Base-by-base conservation (phyloP, 257 asterid genomes). In the Voacanga thouarsii region DNA sequence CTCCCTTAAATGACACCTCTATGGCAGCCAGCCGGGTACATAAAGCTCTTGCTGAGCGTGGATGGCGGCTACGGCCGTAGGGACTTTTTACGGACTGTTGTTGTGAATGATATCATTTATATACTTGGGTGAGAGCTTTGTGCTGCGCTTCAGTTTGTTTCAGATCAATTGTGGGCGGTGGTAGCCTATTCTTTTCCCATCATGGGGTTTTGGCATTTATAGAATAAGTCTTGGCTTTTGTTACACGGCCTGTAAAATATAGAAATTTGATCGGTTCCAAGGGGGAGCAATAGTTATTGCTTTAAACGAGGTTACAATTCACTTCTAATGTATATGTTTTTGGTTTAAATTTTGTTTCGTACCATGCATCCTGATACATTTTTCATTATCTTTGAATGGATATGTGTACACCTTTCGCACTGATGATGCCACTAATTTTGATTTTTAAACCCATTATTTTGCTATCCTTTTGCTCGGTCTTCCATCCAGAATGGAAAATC, bases 1-100 rank as follows among this genome's bases (percentile, higher is more conserved):
- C 98, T 80, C 99, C 99, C 33, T 77, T 96, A n/a, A 92, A 87
- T 49, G 99, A 96, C 77, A 89, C 95, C 44, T 87, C 92, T 64
- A 94, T 87, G 75, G 99, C 97, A 64, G 98, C 97, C 57, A 89
- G 59, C 51, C 91, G 82, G 78, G 98, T 96, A 75, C 97, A 77
- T 61, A 89, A 87, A 87, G 96, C 97, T 57, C 88, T 96, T 75
- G 94, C 96, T 7, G 89, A 87, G 78, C 92, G 95, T 49, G 99
- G 99, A 81, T 96, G 98, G 99, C 88, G 87, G 83, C 68, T 96
- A 84, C 89, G 91, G 12, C 86, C 89, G 9, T 93, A 85, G 83
- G 45, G 60, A 76, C 21, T 75, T 82, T 56, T 50, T 23, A 7
- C 75, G 10, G 57, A 30, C 49, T 74, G 55, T 71, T 81, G 72